These are phyloP conservation scores for Lagenidium giganteum DNA, from an alignment of 352 stramenopile species.

Conservation along the genomic window DNA sequence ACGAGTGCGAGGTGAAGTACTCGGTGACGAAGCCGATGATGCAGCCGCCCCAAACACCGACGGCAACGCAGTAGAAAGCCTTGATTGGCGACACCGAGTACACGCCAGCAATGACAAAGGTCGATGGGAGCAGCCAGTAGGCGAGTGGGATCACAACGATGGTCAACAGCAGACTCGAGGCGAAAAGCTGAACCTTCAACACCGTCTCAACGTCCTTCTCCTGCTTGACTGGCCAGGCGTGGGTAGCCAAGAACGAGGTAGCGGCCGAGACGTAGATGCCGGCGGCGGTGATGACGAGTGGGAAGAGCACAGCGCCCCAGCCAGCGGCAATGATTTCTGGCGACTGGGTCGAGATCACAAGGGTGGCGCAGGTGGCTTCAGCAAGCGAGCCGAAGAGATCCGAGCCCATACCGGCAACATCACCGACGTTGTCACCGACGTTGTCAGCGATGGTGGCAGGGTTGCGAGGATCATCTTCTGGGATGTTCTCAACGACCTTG, in stretches of 20 bases:
- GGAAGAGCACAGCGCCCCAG: conserved; percentile 96
- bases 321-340: conserved; percentile 85
- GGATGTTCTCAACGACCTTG: conserved; percentile 99
- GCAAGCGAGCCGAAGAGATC: conserved; percentile 99
- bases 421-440: conserved; percentile 99
- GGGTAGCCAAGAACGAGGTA: conserved; percentile 97
- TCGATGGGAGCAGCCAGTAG: conserved; percentile 88
- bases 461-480: conserved; percentile 99
- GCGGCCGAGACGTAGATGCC: conserved; percentile 97
- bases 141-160: conserved; percentile 88
- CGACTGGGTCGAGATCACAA: conserved; percentile 95
- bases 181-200: conserved; percentile 98
- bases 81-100: conserved; percentile 81
- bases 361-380: conserved; percentile 97
- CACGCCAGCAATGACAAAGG: conserved; percentile 82
- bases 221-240: conserved; percentile 93
- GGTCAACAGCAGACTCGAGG: conserved; percentile 96
- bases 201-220: conserved; percentile 96
- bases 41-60: conserved; percentile 96
- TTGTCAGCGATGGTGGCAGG: conserved; percentile 99
- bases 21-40: conserved; percentile 99
- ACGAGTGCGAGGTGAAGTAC: conserved; percentile 99
- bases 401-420: conserved; percentile 99
- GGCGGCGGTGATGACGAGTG: conserved; percentile 93
- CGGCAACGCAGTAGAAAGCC: conserved; percentile 91